Conservation (phyloP, 768 basidiomycete species). For the Ramaria sp. region DNA sequence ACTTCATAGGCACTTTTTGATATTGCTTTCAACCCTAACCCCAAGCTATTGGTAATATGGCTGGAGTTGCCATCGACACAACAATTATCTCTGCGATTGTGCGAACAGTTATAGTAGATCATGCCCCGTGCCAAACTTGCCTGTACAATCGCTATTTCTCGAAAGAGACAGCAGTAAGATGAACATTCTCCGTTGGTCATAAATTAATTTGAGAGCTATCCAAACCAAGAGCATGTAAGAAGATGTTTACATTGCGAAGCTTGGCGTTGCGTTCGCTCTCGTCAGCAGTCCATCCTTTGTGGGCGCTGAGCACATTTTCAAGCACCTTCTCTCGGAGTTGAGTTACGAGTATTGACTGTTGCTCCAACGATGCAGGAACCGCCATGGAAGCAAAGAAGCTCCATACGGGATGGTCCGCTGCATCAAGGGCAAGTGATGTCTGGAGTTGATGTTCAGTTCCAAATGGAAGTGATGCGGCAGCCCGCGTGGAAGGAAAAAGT, state of each 20-base stretch:
- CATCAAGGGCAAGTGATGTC: conserved; percentile 47
- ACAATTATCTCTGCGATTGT: too few relatives aligned
- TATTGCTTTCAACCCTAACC: background rate
- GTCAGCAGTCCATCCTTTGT: conserved; percentile 60
- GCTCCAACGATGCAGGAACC: conserved; percentile 69
- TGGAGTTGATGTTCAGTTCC: conserved; percentile 9
- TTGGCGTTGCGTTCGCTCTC: conserved; percentile 71
- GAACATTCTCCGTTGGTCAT: background rate
- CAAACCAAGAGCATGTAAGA: conserved; percentile 69
- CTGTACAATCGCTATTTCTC: too few relatives aligned
- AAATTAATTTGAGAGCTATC: conserved; percentile 63
- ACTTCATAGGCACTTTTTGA: background rate
- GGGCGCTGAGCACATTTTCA: conserved; percentile 74
- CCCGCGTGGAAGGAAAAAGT: conserved; percentile 87
- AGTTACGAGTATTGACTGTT: conserved; percentile 82
- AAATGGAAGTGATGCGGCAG: conserved; percentile 26
- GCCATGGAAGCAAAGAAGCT: conserved; percentile 86
- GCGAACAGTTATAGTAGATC: too few relatives aligned
- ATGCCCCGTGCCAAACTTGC: too few relatives aligned
- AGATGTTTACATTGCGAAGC: conserved; percentile 87
- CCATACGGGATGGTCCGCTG: conserved; percentile 77
- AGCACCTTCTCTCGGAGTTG: conserved; percentile 87
- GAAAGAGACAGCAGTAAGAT: too few relatives aligned
- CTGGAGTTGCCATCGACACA: too few relatives aligned
- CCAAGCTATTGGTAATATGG: too few relatives aligned